Evolutionary conservation across 2,329 filamentous ascomycete species (phyloP).

Genomic region (Colletotrichum echinochloae): DNA sequence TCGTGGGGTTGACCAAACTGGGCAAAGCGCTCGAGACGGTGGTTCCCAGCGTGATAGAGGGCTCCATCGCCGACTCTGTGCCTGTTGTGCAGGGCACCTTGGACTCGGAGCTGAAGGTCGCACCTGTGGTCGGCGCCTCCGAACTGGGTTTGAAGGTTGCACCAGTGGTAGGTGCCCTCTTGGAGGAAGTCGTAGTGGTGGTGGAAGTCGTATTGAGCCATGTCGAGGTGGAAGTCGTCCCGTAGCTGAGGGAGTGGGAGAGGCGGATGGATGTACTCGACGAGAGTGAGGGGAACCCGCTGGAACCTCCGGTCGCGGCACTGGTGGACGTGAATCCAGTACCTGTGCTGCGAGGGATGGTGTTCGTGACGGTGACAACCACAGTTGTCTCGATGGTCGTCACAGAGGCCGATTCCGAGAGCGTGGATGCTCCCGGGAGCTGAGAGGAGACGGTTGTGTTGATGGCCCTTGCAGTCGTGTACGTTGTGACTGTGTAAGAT

Average conservation of each 20-base stretch:
- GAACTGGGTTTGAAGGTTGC: neutral
- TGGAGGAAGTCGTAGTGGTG: neutral
- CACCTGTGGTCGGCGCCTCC: neutral
- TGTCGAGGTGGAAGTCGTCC: conserved; percentile 7
- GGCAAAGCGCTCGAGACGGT: conserved; percentile 22
- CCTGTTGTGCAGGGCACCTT: conserved; percentile 22
- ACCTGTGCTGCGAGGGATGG: conserved; percentile 10
- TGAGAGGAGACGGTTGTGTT: conserved; percentile 33
- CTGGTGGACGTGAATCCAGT: conserved; percentile 19
- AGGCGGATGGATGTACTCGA: conserved; percentile 21
- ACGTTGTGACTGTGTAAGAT: conserved; percentile 23
- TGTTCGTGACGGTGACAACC: conserved; percentile 26
- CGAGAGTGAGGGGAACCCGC: neutral
- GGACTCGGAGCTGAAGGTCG: neutral
- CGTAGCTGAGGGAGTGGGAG: conserved; percentile 29
- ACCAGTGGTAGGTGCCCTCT: neutral
- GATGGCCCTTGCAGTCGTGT: conserved; percentile 20
- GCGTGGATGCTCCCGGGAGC: conserved; percentile 9
- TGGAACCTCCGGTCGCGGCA: conserved; percentile 15
- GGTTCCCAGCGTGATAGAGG: neutral
- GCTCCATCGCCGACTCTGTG: neutral
- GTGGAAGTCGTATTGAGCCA: neutral
- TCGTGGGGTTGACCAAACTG: conserved; percentile 1
- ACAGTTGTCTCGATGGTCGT: conserved; percentile 27
- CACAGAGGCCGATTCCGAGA: neutral